Base-by-base conservation (phyloP, 331 rosid genomes). In the Malus hybrid region DNA sequence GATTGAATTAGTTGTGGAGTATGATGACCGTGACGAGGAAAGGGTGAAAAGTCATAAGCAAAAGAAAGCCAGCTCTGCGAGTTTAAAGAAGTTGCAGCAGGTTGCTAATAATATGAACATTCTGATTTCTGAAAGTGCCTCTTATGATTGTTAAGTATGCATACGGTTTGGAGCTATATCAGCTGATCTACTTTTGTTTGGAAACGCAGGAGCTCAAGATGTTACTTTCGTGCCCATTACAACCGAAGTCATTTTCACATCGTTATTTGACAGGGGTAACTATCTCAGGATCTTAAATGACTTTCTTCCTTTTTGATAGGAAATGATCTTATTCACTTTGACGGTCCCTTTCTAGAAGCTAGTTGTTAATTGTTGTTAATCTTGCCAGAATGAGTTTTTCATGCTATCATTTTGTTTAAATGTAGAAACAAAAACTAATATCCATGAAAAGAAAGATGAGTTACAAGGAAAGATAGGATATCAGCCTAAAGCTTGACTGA, bases 251-350 rank as follows among this genome's bases (percentile, higher is more conserved):
- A 50, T 90, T 94, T 81, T 92, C 97, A 19, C 92, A 80, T 77
- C 97, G 97, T 42, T 92, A 92, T 81, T 82, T 90, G 82, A 94
- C 97, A 3, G 99, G 99, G 94, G 96, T 94, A 94, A 84, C 29
- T 32, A 81, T 15, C 67, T 81, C 50, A 27, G 42, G 22, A 10
- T 80, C 65, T 34, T 61, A 27, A 42, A 10, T 42, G 5, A 10
- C 14, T 42, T 42, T 42, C 14, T 42, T 42, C 48, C 48, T 42
- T 42, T 42, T 42, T 42, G 48, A 59, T 22, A 2, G 2, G 28
- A 22, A 33, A n/a, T 28, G 36, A 9, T 77, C 55, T 42, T 65
- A 42, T 59, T 56, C 46, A 59, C 73, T 36, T 68, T 61, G 44
- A 54, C 22, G 22, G 22, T 22, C 20, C 55, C 50, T 70, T 63